phyloP scores from a whole-genome alignment of 164 flowering plant genomes.

The Vitis cinerea region DNA sequence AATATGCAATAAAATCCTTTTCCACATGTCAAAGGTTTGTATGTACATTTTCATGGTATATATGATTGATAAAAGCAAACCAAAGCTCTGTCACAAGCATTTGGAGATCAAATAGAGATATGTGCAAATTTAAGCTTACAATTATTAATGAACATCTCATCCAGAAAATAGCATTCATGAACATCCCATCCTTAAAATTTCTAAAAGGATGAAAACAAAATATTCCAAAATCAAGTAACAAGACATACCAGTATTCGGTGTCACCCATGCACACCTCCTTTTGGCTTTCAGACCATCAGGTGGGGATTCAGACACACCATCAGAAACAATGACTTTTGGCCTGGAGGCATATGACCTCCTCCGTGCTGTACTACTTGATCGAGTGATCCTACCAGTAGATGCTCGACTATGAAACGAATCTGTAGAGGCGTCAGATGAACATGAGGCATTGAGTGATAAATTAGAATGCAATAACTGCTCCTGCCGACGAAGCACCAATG shows the following conservation, averaged over 20 bases:
- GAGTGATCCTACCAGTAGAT: constrained; percentile 49
- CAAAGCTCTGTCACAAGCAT: too few relatives aligned
- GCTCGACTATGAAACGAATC: constrained; percentile 57
- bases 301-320: constrained; percentile 27
- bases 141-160: neutral
- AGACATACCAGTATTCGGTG: constrained; percentile 44
- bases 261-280: constrained; percentile 59
- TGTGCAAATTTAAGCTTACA: too few relatives aligned
- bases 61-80: too few relatives aligned
- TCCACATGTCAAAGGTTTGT: too few relatives aligned
- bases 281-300: constrained; percentile 26
- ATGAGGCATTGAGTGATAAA: constrained; percentile 52
- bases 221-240: constrained; percentile 6
- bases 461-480: constrained; percentile 44
- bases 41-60: too few relatives aligned
- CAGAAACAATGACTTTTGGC: constrained; percentile 40
- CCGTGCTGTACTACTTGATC: constrained; percentile 37
- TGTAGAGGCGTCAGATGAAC: constrained; percentile 61
- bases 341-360: constrained; percentile 35
- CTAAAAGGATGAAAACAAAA: neutral
- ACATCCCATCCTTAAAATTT: neutral
- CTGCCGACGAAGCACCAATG: constrained; percentile 44
- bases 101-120: too few relatives aligned
- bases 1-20: too few relatives aligned
- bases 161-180: neutral